Conservation (phyloP, 768 basidiomycete genomes). For the Ramaria sp. region DNA sequence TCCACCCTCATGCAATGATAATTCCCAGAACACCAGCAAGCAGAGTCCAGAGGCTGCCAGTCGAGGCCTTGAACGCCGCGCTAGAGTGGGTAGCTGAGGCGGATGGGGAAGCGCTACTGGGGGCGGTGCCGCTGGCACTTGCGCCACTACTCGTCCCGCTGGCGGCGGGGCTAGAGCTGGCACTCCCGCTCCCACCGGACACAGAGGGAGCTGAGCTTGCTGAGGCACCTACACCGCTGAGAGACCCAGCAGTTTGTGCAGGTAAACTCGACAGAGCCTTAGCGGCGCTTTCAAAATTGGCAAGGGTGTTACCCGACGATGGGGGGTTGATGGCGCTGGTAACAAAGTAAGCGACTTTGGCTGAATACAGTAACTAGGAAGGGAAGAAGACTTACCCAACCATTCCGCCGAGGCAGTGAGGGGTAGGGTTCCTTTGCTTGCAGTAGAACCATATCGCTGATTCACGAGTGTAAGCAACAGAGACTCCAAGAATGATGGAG, state of each 20-base stretch:
- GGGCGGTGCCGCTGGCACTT: no score
- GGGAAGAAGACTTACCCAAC: conserved; percentile 18
- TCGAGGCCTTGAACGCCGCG: no score
- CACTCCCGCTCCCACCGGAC: conserved; percentile 16
- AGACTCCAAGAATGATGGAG: neutral
- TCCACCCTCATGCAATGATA: no score
- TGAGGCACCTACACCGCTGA: conserved; percentile 38
- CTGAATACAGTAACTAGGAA: neutral
- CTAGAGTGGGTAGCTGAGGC: no score
- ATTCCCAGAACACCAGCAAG: no score
- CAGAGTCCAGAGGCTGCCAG: no score
- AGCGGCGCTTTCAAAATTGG: conserved; percentile 26
- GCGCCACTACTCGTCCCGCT: no score
- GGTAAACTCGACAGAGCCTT: conserved; percentile 16
- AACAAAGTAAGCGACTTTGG: neutral
- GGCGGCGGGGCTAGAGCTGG: conserved; percentile 7
- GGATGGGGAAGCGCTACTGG: no score
- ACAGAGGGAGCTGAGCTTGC: conserved; percentile 36
- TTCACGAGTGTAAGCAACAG: conserved; percentile 1
- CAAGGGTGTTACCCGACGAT: conserved; percentile 29
- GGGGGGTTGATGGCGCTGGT: conserved; percentile 42
- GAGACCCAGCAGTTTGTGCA: conserved; percentile 29
- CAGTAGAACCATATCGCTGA: conserved; percentile 53
- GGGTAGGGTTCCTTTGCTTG: conserved; percentile 30
- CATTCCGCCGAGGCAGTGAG: conserved; percentile 34